A percentile compares a stretch with the other conserved stretches of the same genome.
phyloP scores from a whole-genome alignment of 2,329 filamentous ascomycete genomes.

The Aspergillus ochraceus region DNA sequence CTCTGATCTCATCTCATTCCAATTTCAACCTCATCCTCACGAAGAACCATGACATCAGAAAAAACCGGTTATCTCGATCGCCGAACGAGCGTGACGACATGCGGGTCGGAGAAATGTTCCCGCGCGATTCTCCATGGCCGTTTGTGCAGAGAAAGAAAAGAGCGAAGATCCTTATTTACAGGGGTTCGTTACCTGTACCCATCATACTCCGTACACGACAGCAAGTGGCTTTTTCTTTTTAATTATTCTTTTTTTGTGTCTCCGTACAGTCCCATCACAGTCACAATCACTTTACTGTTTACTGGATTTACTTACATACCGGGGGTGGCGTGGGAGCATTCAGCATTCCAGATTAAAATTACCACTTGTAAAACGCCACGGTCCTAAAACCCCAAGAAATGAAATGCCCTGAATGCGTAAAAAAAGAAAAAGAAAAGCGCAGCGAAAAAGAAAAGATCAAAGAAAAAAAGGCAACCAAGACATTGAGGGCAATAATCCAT shows the following conservation, averaged over 20 bases:
- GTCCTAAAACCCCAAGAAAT: background rate
- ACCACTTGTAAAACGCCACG: background rate
- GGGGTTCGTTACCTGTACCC: background rate
- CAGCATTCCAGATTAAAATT: background rate
- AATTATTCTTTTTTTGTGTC: background rate
- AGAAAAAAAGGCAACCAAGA: background rate
- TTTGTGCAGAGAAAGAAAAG: background rate
- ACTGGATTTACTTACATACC: background rate
- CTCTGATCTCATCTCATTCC: background rate
- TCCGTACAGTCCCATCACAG: background rate
- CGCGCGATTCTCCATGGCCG: background rate
- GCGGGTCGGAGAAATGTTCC: background rate
- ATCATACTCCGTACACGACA: background rate
- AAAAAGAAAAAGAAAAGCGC: background rate
- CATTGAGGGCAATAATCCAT: background rate
- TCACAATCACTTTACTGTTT: background rate
- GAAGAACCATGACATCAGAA: background rate
- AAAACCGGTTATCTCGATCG: background rate
- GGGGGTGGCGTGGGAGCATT: background rate
- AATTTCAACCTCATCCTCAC: background rate
- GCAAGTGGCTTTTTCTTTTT: background rate
- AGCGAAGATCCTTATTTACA: background rate
- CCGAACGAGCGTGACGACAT: background rate
- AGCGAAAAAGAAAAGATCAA: background rate
- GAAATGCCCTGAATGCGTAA: background rate